phyloP scores from a whole-genome alignment of 2,329 filamentous ascomycete species.

The Nigrospora osmanthi region DNA sequence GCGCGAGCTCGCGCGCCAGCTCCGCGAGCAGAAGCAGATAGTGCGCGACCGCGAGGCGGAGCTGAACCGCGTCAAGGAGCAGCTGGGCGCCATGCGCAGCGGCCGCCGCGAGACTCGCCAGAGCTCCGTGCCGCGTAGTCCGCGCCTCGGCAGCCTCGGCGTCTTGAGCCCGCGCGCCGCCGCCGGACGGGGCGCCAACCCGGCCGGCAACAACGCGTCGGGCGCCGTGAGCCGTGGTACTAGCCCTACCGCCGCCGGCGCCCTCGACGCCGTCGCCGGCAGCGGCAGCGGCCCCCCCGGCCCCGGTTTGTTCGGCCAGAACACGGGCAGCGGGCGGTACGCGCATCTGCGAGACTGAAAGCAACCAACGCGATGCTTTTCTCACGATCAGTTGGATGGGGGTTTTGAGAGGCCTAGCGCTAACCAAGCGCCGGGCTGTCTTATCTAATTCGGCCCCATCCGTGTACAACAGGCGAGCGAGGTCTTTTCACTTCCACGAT shows the following conservation, averaged over 20 bases:
- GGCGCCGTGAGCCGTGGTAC: conserved; percentile 39
- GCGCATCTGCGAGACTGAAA: conserved; percentile 7
- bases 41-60: conserved; percentile 44
- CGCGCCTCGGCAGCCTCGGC: conserved; percentile 32
- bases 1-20: conserved; percentile 26
- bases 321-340: conserved; percentile 21
- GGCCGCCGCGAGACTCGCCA: conserved; percentile 48
- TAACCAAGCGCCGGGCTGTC: too few relatives aligned
- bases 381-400: too few relatives aligned
- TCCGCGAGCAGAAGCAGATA: conserved; percentile 31
- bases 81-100: conserved; percentile 38
- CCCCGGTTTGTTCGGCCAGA: conserved; percentile 23
- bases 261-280: conserved; percentile 15
- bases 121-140: conserved; percentile 49
- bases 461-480: too few relatives aligned
- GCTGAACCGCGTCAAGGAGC: conserved; percentile 38
- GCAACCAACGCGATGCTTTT: neutral
- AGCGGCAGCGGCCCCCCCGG: conserved; percentile 18
- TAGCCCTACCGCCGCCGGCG: conserved; percentile 34
- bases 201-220: conserved; percentile 16
- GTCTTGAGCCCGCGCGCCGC: conserved; percentile 42
- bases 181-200: conserved; percentile 12
- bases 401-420: too few relatives aligned
- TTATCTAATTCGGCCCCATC: too few relatives aligned
- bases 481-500: too few relatives aligned